Conservation (phyloP, 2,329 filamentous ascomycete genomes). For the Xylaria sp. region DNA sequence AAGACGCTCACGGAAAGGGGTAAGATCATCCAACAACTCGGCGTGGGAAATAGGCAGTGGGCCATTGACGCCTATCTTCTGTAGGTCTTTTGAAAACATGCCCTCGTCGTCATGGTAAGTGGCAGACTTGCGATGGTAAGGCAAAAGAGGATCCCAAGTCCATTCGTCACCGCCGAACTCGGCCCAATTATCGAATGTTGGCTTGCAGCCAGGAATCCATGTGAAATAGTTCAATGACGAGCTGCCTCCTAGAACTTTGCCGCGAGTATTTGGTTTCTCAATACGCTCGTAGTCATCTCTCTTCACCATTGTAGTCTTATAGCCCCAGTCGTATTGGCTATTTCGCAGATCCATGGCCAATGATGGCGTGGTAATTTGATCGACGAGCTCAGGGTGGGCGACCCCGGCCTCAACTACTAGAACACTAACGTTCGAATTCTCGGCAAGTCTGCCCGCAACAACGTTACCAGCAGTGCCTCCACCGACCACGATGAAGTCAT, state of each 20-base stretch:
- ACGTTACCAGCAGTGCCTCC: constrained; percentile 60
- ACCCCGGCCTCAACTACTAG: constrained; percentile 61
- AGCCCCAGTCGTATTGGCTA: constrained; percentile 68
- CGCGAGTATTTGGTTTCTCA: constrained; percentile 71
- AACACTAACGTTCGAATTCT: constrained; percentile 58
- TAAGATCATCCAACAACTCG: constrained; percentile 62
- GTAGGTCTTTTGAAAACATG: constrained; percentile 56
- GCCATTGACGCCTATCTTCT: constrained; percentile 62
- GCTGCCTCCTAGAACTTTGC: constrained; percentile 68
- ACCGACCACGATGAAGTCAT: constrained; percentile 31
- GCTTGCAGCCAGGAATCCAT: constrained; percentile 67
- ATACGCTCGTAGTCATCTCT: constrained; percentile 68
- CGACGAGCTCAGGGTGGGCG: constrained; percentile 59
- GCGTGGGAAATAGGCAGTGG: constrained; percentile 66
- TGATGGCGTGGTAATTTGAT: constrained; percentile 64
- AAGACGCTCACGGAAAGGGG: constrained; percentile 61
- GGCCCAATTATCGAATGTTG: constrained; percentile 74
- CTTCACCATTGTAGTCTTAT: constrained; percentile 70
- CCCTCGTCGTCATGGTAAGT: constrained; percentile 66
- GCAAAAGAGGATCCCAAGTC: constrained; percentile 59
- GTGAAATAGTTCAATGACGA: constrained; percentile 71
- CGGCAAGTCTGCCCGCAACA: constrained; percentile 62
- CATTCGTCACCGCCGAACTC: constrained; percentile 76
- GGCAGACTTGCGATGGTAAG: constrained; percentile 49
- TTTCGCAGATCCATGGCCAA: constrained; percentile 63